A percentile compares a stretch with the other conserved stretches of the same genome.
These are phyloP conservation scores for Ustilago lituana DNA, from an alignment of 1,284 basidiomycete genomes.

Conservation along the genomic window DNA sequence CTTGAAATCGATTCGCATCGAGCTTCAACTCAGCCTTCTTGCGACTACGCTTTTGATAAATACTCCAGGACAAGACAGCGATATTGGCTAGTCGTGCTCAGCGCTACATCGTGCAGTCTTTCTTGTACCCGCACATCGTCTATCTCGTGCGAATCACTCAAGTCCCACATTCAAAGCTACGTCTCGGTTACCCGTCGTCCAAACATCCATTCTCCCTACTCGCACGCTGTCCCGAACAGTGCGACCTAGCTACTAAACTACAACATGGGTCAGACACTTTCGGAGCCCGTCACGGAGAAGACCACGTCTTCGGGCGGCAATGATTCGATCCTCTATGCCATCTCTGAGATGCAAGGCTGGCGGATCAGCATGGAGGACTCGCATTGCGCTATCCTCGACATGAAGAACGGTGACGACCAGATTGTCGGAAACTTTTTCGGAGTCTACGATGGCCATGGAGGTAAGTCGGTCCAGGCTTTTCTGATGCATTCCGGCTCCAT, in stretches of 20 bases:
- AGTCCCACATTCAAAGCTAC: too few relatives aligned
- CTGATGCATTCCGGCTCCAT: background rate
- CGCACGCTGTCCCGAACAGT: conserved; percentile 10
- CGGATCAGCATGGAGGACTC: conserved; percentile 99
- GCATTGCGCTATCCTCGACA: conserved; percentile 79
- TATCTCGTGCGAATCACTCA: too few relatives aligned
- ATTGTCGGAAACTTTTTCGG: conserved; percentile 80
- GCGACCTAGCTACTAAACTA: background rate
- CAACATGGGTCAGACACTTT: conserved; percentile 69
- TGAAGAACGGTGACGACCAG: conserved; percentile 54
- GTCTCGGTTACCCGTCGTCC: too few relatives aligned
- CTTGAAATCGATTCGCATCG: too few relatives aligned
- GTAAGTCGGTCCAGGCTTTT: conserved; percentile 70
- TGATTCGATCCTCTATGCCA: conserved; percentile 80
- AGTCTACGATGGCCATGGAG: conserved; percentile 98
- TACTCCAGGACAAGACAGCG: too few relatives aligned
- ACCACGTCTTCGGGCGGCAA: conserved; percentile 81
- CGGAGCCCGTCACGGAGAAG: conserved; percentile 79
- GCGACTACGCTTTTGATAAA: too few relatives aligned
- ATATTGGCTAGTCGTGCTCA: too few relatives aligned
- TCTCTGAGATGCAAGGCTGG: conserved; percentile 99
- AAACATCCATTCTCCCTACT: too few relatives aligned
- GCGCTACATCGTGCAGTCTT: too few relatives aligned
- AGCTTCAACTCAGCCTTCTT: background rate
- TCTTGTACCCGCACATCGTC: too few relatives aligned